phyloP scores from a whole-genome alignment of 768 basidiomycete species.

The Boletellus ananas region DNA sequence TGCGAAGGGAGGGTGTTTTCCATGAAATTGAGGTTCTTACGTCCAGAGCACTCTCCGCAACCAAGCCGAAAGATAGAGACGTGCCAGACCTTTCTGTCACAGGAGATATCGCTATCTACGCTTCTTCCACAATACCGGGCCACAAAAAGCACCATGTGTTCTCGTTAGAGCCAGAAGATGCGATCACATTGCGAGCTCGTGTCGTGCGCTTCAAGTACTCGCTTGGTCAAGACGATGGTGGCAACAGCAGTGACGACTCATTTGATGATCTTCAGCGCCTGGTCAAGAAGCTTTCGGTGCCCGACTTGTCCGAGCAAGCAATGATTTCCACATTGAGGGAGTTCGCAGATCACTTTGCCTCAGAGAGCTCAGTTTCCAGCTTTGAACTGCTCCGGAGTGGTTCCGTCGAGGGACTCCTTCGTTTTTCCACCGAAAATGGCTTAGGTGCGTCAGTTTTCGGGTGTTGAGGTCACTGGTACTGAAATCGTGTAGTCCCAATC shows the following conservation, averaged over 20 bases:
- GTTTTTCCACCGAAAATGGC: constrained; percentile 72
- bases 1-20: constrained; percentile 93
- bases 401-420: constrained; percentile 80
- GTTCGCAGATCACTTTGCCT: constrained; percentile 78
- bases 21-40: constrained; percentile 87
- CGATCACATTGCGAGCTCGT: constrained; percentile 86
- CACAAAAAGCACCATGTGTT: constrained; percentile 69
- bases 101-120: constrained; percentile 35
- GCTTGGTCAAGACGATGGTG: constrained; percentile 49
- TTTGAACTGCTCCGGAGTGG: constrained; percentile 96
- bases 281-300: constrained; percentile 58
- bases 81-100: constrained; percentile 32
- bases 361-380: constrained; percentile 81
- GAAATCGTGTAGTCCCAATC: constrained; percentile 48
- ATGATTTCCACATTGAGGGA: constrained; percentile 60
- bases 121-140: constrained; percentile 51
- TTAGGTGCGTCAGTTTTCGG: constrained; percentile 7
- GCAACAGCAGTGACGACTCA: constrained; percentile 55
- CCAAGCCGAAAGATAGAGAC: constrained; percentile 48
- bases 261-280: constrained; percentile 60
- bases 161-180: constrained; percentile 81
- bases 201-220: constrained; percentile 84
- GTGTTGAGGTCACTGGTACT: constrained; percentile 1
- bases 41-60: constrained; percentile 52
- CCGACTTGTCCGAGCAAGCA: constrained; percentile 58